Conservation (phyloP, 2,329 filamentous ascomycete species). For the Xylariales sp. region DNA sequence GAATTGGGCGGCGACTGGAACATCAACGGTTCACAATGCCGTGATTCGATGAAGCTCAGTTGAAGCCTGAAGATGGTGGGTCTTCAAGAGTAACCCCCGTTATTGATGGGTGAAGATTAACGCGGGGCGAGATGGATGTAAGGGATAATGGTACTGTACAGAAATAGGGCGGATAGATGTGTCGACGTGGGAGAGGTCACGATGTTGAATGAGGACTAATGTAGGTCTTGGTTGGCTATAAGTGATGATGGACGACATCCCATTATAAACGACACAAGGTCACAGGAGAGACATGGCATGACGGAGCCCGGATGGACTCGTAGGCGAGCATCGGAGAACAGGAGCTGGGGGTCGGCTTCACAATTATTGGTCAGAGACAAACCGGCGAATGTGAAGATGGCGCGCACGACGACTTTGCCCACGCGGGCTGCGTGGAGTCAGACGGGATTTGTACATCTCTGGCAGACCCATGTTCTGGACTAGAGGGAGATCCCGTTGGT, state of each 20-base stretch:
- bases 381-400: background rate
- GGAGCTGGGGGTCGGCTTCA: background rate
- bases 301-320: conserved; percentile 5
- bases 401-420: background rate
- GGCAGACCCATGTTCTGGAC: conserved; percentile 1
- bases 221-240: conserved; percentile 7
- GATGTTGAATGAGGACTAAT: background rate
- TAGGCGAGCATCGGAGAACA: conserved; percentile 1
- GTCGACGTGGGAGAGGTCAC: conserved; percentile 6
- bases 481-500: conserved; percentile 10
- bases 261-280: background rate
- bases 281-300: conserved; percentile 5
- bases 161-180: conserved; percentile 5
- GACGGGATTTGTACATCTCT: background rate
- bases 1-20: conserved; percentile 17
- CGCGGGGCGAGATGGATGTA: background rate
- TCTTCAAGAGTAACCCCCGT: conserved; percentile 12
- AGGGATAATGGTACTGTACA: background rate
- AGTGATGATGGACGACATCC: conserved; percentile 4
- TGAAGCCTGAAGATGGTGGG: conserved; percentile 23
- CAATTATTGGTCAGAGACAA: conserved; percentile 1
- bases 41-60: conserved; percentile 21
- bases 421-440: background rate
- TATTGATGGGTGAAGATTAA: background rate
- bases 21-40: conserved; percentile 16